Base-by-base conservation (phyloP, 345 rosid species). In the Citrus maxima region DNA sequence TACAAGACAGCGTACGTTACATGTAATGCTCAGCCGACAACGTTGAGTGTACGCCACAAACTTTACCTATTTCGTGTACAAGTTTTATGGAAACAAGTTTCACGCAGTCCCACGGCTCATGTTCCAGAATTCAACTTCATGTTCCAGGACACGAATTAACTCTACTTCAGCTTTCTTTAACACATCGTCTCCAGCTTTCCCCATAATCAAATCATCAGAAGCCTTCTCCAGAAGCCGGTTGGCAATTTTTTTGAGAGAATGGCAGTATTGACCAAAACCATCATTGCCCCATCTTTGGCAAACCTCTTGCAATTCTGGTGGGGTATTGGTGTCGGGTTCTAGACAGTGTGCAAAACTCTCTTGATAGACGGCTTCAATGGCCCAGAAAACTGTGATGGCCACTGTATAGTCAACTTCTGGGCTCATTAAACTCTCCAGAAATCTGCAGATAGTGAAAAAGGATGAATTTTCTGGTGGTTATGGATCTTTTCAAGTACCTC, bases 211-310 rank as follows among this genome's bases (percentile, higher is more conserved):
- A 0, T 88, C 90, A 2, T 79, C 58, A 0, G 93, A 82, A 38
- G 93, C 95, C 66, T 88, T 87, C 77, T 77, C 82, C n/a, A 92
- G 81, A 38, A 83, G 85, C n/a, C 91, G 84, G 72, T 91, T 88
- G 0, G 80, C 90, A 3, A 92, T 89, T 38, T 77, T 82, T 80
- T 86, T 72, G 35, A 95, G 90, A 5, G 90, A 78, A 0, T 12
- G 72, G 66, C 98, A 93, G 42, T 92, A 93, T 77, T 80, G 71
- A 37, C 88, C 87, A 32, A 91, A 93, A 5, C 84, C 87, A 0
- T 87, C 90, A 10, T 86, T 92, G 21, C 99, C 99, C 98, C 99
- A 93, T 77, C 99, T 89, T 75, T 77, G 75, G 87, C 99, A 95
- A 32, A 95, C 87, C 68, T 86, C 86, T 21, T 70, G 78, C 1